phyloP scores from a whole-genome alignment of 208 protist genomes.

The Jaenimonas drosophilae region DNA sequence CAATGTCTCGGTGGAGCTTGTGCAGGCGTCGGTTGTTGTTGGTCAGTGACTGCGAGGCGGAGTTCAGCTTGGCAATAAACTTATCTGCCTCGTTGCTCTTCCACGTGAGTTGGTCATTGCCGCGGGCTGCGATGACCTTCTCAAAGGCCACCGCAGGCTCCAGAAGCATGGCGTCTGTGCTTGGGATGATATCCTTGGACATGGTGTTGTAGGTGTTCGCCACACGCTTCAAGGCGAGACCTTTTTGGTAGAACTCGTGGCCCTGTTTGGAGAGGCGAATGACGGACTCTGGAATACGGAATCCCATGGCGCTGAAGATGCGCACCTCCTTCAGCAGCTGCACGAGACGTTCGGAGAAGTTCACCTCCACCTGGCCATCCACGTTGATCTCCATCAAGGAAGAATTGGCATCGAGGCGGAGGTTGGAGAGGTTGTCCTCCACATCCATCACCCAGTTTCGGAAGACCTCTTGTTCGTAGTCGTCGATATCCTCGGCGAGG shows the following conservation, averaged over 20 bases:
- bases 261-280: slow-evolving; percentile 64
- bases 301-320: slow-evolving; percentile 66
- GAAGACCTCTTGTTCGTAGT: slow-evolving; percentile 82
- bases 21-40: slow-evolving; percentile 91
- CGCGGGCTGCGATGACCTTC: slow-evolving; percentile 82
- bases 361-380: slow-evolving; percentile 75
- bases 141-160: slow-evolving; percentile 85
- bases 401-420: slow-evolving; percentile 76
- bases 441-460: slow-evolving; percentile 71
- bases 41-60: slow-evolving; percentile 75
- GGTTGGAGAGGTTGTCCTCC: slow-evolving; percentile 41
- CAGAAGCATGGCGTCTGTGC: slow-evolving; percentile 85
- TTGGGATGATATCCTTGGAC: slow-evolving; percentile 84
- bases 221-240: slow-evolving; percentile 85
- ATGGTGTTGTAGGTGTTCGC: slow-evolving; percentile 92
- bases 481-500: slow-evolving; percentile 72
- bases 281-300: slow-evolving; percentile 51
- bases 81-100: slow-evolving; percentile 67
- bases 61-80: slow-evolving; percentile 80
- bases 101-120: slow-evolving; percentile 78
- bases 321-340: slow-evolving; percentile 87
- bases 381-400: slow-evolving; percentile 82
- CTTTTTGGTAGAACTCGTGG: slow-evolving; percentile 74
- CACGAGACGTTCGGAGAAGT: slow-evolving; percentile 84
- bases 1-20: slow-evolving; percentile 84